Evolutionary conservation across 768 basidiomycete species (phyloP).

Genomic region (Crucibulum laeve): DNA sequence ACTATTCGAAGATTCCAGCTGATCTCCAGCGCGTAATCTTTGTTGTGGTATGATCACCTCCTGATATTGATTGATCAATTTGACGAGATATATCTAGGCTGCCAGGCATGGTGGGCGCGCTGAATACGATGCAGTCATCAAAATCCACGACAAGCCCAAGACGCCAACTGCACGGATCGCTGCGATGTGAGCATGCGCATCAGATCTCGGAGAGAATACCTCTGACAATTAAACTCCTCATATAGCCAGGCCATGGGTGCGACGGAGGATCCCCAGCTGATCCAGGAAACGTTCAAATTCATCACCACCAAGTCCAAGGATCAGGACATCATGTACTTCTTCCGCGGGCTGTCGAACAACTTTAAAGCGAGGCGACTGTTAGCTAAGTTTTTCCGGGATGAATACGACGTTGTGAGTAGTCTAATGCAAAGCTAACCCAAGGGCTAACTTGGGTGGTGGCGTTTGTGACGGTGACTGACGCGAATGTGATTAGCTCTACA

Average conservation of each 20-base stretch:
- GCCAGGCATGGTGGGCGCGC: constrained; percentile 67
- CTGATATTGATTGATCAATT: background rate
- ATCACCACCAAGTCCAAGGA: constrained; percentile 49
- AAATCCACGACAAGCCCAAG: constrained; percentile 65
- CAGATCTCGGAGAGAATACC: background rate
- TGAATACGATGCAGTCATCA: constrained; percentile 72
- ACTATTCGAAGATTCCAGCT: constrained; percentile 74
- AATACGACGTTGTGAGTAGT: constrained; percentile 56
- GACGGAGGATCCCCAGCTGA: constrained; percentile 49
- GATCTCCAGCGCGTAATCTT: constrained; percentile 67
- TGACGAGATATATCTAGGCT: constrained; percentile 34
- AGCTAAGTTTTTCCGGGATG: constrained; percentile 60
- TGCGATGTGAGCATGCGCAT: constrained; percentile 51
- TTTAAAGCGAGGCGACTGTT: constrained; percentile 46
- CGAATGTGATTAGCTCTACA: constrained; percentile 41
- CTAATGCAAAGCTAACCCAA: no score
- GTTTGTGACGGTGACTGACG: background rate
- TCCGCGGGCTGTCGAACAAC: constrained; percentile 57
- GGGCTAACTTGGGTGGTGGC: background rate
- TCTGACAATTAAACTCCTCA: constrained; percentile 7
- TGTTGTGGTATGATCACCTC: constrained; percentile 35
- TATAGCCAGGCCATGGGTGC: constrained; percentile 62
- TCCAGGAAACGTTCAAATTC: constrained; percentile 60
- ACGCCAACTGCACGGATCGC: constrained; percentile 71
- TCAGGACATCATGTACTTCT: constrained; percentile 64